phyloP scores from a whole-genome alignment of 768 basidiomycete species.

The Saitozyma sp. region DNA sequence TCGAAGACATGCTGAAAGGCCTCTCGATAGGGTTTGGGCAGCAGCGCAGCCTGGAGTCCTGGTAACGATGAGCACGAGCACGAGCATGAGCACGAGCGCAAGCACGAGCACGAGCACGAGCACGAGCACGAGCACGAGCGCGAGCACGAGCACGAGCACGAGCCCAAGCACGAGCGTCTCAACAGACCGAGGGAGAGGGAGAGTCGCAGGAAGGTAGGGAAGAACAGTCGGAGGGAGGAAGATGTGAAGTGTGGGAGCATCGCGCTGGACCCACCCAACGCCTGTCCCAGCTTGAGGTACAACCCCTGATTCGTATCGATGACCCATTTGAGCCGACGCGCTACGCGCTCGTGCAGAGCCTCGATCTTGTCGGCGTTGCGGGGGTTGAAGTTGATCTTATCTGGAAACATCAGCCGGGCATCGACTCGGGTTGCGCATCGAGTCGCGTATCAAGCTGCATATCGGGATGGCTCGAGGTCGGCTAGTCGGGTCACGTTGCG shows the following conservation, averaged over 20 bases:
- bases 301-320: conserved; percentile 75
- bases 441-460: background rate
- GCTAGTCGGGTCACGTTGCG: too few species aligned
- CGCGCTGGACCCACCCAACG: conserved; percentile 28
- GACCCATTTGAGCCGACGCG: conserved; percentile 67
- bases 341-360: conserved; percentile 79
- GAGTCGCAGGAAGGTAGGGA: conserved; percentile 62
- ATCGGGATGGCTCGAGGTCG: background rate
- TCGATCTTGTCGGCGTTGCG: conserved; percentile 68
- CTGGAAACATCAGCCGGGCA: conserved; percentile 58
- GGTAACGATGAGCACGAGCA: conserved; percentile 49
- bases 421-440: background rate
- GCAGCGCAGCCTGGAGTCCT: conserved; percentile 78
- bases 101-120: too few species aligned
- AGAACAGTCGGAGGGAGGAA: conserved; percentile 4
- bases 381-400: conserved; percentile 83
- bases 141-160: too few species aligned
- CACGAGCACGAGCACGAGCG: too few species aligned
- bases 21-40: conserved; percentile 77
- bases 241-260: background rate
- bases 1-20: conserved; percentile 84
- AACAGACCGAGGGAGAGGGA: too few species aligned
- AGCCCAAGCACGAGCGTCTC: too few species aligned
- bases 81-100: conserved; percentile 1
- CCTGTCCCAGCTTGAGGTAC: conserved; percentile 51